Base-by-base conservation (phyloP, 2,329 filamentous ascomycete species). In the Alternaria rosae region DNA sequence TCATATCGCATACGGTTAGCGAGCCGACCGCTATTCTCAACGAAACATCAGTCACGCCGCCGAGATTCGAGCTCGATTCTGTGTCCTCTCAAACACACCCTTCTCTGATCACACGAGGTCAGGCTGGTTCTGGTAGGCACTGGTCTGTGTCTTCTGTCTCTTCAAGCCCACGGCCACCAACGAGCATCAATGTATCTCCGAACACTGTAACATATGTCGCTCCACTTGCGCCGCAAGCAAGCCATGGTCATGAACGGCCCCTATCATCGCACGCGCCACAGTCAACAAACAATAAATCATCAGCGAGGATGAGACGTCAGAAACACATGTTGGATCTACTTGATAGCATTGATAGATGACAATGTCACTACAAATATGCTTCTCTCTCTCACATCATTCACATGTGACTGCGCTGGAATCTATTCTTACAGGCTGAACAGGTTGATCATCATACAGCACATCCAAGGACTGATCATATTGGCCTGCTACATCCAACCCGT, bases 301-400 rank as follows among this genome's bases (percentile, higher is more conserved):
- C 17, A 2, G 51, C 50, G 7, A 58, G 67, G 3, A 68, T 70
- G 67, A 63, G 60, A n/a, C 64, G 60, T 26, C 68, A 68, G 44
- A 68, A 61, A 25, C 50, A 56, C 1, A 61, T 68, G 44, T 54
- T 68, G 56, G 63, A 68, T 41, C 32, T 70, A 17, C 38, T 70
- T 26, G 62, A 54, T 12, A 66, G 59, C 20, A 58, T 68, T 5
- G 63, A 55, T 11, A 28, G 15, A 17, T 57, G 25, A 54, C 3
- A 51, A n/a, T n/a, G n/a, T n/a, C n/a, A n/a, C n/a, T n/a, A n/a
- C n/a, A n/a, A n/a, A n/a, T n/a, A n/a, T n/a, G n/a, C n/a, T n/a
- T n/a, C n/a, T n/a, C n/a, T n/a, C n/a, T n/a, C n/a, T n/a, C n/a
- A n/a, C n/a, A n/a, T n/a, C n/a, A n/a, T n/a, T n/a, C n/a, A n/a